phyloP scores from a whole-genome alignment of 306 rosid genomes.

The Sophora flavescens region DNA sequence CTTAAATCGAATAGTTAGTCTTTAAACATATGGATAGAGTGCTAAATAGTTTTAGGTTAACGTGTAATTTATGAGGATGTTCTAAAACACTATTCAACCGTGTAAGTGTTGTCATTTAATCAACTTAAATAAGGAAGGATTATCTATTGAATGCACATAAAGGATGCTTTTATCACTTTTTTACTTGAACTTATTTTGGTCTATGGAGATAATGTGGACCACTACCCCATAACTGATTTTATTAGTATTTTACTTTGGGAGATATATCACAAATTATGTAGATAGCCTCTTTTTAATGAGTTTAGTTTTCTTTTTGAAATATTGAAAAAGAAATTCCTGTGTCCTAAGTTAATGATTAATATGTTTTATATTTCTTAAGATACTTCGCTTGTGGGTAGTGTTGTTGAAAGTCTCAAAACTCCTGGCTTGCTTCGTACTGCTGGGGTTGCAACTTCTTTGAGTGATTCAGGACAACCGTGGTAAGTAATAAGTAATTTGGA shows the following conservation, averaged over 20 bases:
- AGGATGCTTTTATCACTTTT: slow-evolving; percentile 24
- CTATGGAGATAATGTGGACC: too few species aligned
- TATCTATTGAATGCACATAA: slow-evolving; percentile 17
- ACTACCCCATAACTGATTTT: neutral
- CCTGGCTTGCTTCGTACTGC: slow-evolving; percentile 67
- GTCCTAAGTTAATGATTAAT: slow-evolving; percentile 27
- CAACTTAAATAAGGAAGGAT: slow-evolving; percentile 1
- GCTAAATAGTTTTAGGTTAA: slow-evolving; percentile 1
- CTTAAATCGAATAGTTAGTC: neutral
- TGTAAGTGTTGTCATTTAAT: neutral
- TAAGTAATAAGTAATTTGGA: slow-evolving; percentile 44
- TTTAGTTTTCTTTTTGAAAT: slow-evolving; percentile 21
- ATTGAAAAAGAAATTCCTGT: neutral
- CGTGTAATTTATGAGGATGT: neutral
- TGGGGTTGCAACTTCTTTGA: slow-evolving; percentile 83
- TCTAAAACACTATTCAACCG: slow-evolving; percentile 2
- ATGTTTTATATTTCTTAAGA: slow-evolving; percentile 54
- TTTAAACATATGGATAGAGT: neutral
- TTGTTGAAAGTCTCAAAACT: slow-evolving; percentile 63
- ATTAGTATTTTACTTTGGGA: neutral
- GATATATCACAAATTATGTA: neutral
- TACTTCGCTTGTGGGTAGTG: slow-evolving; percentile 56
- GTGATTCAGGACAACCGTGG: slow-evolving; percentile 83
- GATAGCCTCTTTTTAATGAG: neutral
- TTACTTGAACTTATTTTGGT: neutral